Base-by-base conservation (phyloP, 176 grass and related monocot genomes). In the Oryza glaberrima region DNA sequence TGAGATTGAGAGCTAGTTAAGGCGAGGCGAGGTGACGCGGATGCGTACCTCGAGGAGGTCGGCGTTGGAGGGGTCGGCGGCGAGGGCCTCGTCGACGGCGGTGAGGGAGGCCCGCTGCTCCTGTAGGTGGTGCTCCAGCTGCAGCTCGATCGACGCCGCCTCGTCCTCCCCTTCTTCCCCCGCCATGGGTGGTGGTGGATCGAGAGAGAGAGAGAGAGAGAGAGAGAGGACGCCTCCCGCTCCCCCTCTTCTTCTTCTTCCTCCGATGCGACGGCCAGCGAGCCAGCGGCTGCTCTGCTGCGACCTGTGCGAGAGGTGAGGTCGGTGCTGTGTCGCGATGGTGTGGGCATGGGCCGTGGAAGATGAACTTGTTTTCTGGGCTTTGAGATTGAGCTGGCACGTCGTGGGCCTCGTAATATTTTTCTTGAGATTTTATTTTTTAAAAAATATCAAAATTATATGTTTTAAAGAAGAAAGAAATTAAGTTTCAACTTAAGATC, bases 51-150 rank as follows among this genome's bases (percentile, higher is more conserved):
- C 87, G 17, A 94, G 88, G 74, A 98, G 91, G 40, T 94, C 96
- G 12, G 85, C 54, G 77, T 98, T 94, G 69, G 78, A 87, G 52
- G 91, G 91, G 56, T 98, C 96, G 67, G 86, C 77, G 13, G 84
- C 85, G 67, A 98, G 96, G 58, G 96, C 96, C 87, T 98, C 91
- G 73, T 98, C 88, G 64, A 98, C 87, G 60, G 89, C 93, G 4
- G 79, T 81, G 4, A 98, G 89, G 41, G 96, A 98, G 81, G 94
- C 84, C 83, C 83, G 92, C 81, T 98, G 96, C 80, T 98, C 96
- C 79, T 85, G 80, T 17, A 98, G 72, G 64, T 98, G 93, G 76
- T 92, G 82, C 69, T 95, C 95, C 77, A 98, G 91, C 87, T 95
- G 96, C 79, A 56, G 76, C 89, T 98, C 93, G 52, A 98, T 82